Percentiles rank a stretch among this genome's conserved stretches.
These are phyloP conservation scores for Pythium grandisporangium DNA, from an alignment of 352 stramenopile species.

Conservation along the genomic window DNA sequence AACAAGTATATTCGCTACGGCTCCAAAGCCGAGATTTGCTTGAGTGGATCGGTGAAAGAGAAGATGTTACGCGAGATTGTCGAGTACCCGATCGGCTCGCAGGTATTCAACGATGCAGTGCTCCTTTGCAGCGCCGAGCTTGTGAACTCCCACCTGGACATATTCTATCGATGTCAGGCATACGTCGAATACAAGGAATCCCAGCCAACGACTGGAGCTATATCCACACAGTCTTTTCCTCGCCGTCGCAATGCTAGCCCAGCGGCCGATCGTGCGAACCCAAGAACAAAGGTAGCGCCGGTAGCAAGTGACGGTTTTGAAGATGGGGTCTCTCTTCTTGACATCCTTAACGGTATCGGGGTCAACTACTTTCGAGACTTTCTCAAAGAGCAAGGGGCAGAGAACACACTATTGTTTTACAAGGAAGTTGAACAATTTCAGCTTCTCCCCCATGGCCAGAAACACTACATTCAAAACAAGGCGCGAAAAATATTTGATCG, in stretches of 20 bases:
- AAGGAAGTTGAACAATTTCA: slow-evolving; percentile 71
- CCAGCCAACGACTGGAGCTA: no score
- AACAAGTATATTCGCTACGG: slow-evolving; percentile 70
- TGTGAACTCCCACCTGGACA: slow-evolving; percentile 48
- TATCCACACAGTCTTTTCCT: no score
- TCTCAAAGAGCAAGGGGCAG: slow-evolving; percentile 31
- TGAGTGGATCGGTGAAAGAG: slow-evolving; percentile 31
- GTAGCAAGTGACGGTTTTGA: no score
- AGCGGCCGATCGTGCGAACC: neutral
- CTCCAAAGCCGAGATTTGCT: slow-evolving; percentile 57
- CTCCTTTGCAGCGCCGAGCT: slow-evolving; percentile 49
- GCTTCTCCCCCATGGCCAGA: slow-evolving; percentile 48
- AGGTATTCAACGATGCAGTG: slow-evolving; percentile 53
- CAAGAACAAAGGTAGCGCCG: no score
- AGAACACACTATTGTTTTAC: slow-evolving; percentile 61
- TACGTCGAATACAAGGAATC: slow-evolving; percentile 24
- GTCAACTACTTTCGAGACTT: slow-evolving; percentile 52
- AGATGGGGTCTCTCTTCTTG: slow-evolving; percentile 3
- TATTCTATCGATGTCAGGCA: slow-evolving; percentile 33
- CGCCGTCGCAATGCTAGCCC: neutral
- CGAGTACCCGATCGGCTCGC: slow-evolving; percentile 28
- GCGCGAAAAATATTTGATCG: slow-evolving; percentile 65
- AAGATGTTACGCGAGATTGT: slow-evolving; percentile 29
- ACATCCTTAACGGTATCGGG: slow-evolving; percentile 39
- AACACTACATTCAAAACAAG: slow-evolving; percentile 65